Conservation (phyloP, 495 filamentous ascomycete species). For the Penicillium pancosmium region DNA sequence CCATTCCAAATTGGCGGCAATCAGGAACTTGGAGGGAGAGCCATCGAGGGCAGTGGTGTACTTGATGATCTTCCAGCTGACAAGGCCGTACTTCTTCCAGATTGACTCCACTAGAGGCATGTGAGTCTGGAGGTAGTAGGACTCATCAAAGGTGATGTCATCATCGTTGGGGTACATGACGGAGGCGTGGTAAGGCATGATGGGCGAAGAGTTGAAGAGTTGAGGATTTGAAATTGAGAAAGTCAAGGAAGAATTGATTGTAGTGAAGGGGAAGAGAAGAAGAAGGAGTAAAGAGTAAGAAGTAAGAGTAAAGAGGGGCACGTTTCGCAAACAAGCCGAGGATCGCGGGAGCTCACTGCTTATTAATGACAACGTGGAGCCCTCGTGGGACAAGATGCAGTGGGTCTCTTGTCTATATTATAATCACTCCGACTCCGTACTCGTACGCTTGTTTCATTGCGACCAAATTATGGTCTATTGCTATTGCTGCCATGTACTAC, state of each 20-base stretch:
- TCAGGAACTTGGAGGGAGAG: slow-evolving; percentile 20
- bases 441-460: no score
- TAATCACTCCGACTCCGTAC: no score
- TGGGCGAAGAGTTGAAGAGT: slow-evolving; percentile 8
- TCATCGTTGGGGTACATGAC: slow-evolving; percentile 31
- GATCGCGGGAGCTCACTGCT: slow-evolving; percentile 9
- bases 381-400: background rate
- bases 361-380: slow-evolving; percentile 1
- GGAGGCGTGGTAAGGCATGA: slow-evolving; percentile 22
- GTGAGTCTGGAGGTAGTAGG: slow-evolving; percentile 32
- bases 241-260: background rate
- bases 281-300: background rate
- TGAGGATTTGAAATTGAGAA: slow-evolving; percentile 1
- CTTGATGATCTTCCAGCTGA: slow-evolving; percentile 25
- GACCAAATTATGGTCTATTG: no score
- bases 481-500: no score
- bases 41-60: slow-evolving; percentile 23
- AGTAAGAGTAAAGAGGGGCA: background rate
- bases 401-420: background rate
- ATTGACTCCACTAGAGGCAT: slow-evolving; percentile 28
- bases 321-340: background rate
- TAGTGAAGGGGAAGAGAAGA: background rate
- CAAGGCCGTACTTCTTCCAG: slow-evolving; percentile 26
- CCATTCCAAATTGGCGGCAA: slow-evolving; percentile 24
- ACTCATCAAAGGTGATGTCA: slow-evolving; percentile 25